A percentile compares a stretch with the other conserved stretches of the same genome.
phyloP scores from a whole-genome alignment of 1,139 yeast genomes.

The Petasospora fabianii region DNA sequence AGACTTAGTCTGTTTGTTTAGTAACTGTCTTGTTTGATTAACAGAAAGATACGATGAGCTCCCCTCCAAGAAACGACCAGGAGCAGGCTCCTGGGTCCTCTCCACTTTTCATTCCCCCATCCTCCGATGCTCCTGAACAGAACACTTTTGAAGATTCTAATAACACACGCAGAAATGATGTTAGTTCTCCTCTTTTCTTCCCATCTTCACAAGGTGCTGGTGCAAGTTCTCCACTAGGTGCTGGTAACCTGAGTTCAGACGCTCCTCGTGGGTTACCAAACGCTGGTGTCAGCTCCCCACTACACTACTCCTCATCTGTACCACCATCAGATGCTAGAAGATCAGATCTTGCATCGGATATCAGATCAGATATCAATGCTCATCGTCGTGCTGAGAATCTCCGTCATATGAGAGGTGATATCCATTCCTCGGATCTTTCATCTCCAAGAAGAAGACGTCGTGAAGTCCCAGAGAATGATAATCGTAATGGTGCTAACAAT shows the following conservation, averaged over 20 bases:
- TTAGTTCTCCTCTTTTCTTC: conserved; percentile 35
- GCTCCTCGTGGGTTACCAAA: conserved; percentile 1
- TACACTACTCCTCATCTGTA: conserved; percentile 44
- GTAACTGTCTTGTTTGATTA: not conserved
- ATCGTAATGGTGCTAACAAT: conserved; percentile 1
- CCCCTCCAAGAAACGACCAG: conserved; percentile 7
- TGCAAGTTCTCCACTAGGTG: conserved; percentile 9
- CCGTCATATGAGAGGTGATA: conserved; percentile 49
- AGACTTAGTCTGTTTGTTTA: no score
- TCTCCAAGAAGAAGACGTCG: conserved; percentile 34
- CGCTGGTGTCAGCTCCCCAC: conserved; percentile 34
- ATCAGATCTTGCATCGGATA: conserved; percentile 29
- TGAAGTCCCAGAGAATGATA: conserved; percentile 11
- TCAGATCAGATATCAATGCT: conserved; percentile 33
- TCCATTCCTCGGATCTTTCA: conserved; percentile 51
- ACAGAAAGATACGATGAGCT: conserved; percentile 8
- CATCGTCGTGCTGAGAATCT: conserved; percentile 30
- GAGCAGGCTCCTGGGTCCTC: conserved; percentile 44
- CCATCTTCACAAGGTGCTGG: conserved; percentile 33
- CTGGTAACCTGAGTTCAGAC: conserved; percentile 5
- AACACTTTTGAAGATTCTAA: conserved; percentile 9
- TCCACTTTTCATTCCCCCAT: conserved; percentile 60
- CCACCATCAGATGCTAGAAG: conserved; percentile 25
- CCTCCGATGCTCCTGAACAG: conserved; percentile 30
- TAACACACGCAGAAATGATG: conserved; percentile 17